These are phyloP conservation scores for Porogramme epimiltina DNA, from an alignment of 1,284 basidiomycete species.

Conservation along the genomic window DNA sequence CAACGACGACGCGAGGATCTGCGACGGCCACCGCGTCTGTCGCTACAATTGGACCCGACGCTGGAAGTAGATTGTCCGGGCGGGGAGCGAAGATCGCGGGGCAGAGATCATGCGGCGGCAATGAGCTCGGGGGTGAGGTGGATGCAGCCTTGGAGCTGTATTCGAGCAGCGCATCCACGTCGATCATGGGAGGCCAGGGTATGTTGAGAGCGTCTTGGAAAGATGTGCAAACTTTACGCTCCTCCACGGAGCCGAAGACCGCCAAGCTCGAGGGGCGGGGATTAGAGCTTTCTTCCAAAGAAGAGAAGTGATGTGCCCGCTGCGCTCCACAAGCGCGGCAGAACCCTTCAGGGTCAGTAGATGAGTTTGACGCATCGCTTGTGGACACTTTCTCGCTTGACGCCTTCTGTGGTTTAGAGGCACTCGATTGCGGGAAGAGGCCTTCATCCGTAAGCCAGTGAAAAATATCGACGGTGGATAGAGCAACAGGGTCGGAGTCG, in stretches of 20 bases:
- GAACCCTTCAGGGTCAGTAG: constrained; percentile 8
- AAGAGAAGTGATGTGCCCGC: constrained; percentile 23
- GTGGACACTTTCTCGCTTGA: constrained; percentile 10
- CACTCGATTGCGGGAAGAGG: constrained; percentile 42
- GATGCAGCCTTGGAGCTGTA: not conserved
- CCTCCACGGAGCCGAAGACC: not conserved
- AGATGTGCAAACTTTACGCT: constrained; percentile 13
- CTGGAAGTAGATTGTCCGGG: not conserved
- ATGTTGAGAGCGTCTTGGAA: constrained; percentile 17
- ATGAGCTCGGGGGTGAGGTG: not conserved
- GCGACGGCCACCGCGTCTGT: constrained; percentile 21
- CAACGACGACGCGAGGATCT: constrained; percentile 25
- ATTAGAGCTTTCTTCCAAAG: constrained; percentile 13
- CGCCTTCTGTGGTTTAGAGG: not conserved
- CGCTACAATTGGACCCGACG: not conserved
- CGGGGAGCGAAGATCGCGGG: constrained; percentile 12
- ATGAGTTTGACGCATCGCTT: too few relatives aligned
- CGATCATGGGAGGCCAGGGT: constrained; percentile 26
- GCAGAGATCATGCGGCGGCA: constrained; percentile 13
- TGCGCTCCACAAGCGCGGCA: constrained; percentile 35
- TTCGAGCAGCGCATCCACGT: constrained; percentile 21
- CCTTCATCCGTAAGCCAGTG: constrained; percentile 58
- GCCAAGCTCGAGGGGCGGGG: not conserved
- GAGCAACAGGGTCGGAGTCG: constrained; percentile 8
- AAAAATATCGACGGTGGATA: constrained; percentile 59